Base-by-base conservation (phyloP, 2,329 filamentous ascomycete species). In the Cladobotryum mycophilum region DNA sequence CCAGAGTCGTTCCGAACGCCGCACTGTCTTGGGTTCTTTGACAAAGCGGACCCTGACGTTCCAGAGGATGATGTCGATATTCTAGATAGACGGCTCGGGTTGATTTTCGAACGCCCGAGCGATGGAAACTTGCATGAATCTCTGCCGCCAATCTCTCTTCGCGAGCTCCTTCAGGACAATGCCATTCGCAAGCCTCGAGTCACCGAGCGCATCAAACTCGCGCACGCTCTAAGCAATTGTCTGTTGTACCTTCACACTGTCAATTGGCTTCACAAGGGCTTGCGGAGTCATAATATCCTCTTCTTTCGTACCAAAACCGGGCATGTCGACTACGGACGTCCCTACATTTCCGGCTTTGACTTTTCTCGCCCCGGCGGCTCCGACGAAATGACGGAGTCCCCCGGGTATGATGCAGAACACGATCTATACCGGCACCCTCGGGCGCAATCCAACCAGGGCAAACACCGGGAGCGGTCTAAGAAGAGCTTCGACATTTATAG, bases 251-350 rank as follows among this genome's bases (percentile, higher is more conserved):
- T 81, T 0, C 78, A 81, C 57, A 70, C 75, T 3, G 76, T 79
- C 1, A 73, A 78, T 53, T 81, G 77, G 78, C 67, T 81, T 5
- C 78, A 81, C 66, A 81, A 82, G 56, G 76, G 76, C n/a, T 66
- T 81, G 5, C 73, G 77, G 12, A 74, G 71, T 51, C 66, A 76
- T 49, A 80, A 78, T 57, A 68, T 81, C 30, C 60, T 81, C 11
- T 79, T 81, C 60, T 79, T 78, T 58, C 64, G 64, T 33, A 54
- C 58, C 25, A 51, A 51, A 25, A 42, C 52, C 18, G 64, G 61
- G 53, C 48, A 54, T 18, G 63, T 74, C 40, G 65, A 73, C 51
- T 71, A 70, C 49, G 55, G 57, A 9, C 61, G 65, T 33, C 76
- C 75, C 0, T 73, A 69, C 53, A 64, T 80, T 37, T 75, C 72